A percentile compares a stretch with the other conserved stretches of the same genome.
phyloP scores from a whole-genome alignment of 2,329 filamentous ascomycete species.

The Seiridium cupressi region DNA sequence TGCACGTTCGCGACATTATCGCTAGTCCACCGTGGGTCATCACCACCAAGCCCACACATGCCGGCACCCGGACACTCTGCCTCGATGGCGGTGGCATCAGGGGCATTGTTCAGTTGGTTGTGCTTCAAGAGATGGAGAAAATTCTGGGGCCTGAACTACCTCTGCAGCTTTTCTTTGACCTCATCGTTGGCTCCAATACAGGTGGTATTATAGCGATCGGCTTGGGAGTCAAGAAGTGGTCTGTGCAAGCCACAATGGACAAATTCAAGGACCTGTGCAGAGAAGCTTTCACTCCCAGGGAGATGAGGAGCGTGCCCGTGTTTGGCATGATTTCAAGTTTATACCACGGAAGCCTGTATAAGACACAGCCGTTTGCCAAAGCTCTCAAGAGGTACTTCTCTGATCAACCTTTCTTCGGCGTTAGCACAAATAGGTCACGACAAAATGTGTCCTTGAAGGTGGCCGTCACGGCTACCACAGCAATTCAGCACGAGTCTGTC shows the following conservation, averaged over 20 bases:
- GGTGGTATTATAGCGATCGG: slow-evolving; percentile 28
- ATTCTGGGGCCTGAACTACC: slow-evolving; percentile 26
- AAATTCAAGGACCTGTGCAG: slow-evolving; percentile 28
- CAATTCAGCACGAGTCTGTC: slow-evolving; percentile 20
- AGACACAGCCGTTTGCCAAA: slow-evolving; percentile 25
- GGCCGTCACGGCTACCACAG: slow-evolving; percentile 24
- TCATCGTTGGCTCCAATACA: slow-evolving; percentile 28
- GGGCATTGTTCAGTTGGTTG: slow-evolving; percentile 26
- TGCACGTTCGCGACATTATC: slow-evolving; percentile 28
- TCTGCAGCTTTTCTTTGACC: slow-evolving; percentile 29
- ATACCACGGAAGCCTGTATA: slow-evolving; percentile 30
- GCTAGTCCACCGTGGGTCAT: slow-evolving; percentile 27
- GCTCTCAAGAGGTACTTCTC: slow-evolving; percentile 24
- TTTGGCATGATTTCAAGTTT: slow-evolving; percentile 25
- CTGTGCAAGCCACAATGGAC: slow-evolving; percentile 23
- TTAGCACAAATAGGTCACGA: slow-evolving; percentile 19
- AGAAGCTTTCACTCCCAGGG: slow-evolving; percentile 25
- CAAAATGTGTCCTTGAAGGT: slow-evolving; percentile 23
- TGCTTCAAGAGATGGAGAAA: slow-evolving; percentile 26
- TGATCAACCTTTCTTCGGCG: slow-evolving; percentile 28
- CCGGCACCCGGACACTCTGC: slow-evolving; percentile 25
- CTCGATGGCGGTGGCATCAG: slow-evolving; percentile 29
- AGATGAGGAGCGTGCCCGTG: slow-evolving; percentile 26
- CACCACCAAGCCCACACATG: slow-evolving; percentile 24
- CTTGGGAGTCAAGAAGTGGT: slow-evolving; percentile 30